phyloP scores from a whole-genome alignment of 345 rosid genomes.

The Gossypium rotundifolium region DNA sequence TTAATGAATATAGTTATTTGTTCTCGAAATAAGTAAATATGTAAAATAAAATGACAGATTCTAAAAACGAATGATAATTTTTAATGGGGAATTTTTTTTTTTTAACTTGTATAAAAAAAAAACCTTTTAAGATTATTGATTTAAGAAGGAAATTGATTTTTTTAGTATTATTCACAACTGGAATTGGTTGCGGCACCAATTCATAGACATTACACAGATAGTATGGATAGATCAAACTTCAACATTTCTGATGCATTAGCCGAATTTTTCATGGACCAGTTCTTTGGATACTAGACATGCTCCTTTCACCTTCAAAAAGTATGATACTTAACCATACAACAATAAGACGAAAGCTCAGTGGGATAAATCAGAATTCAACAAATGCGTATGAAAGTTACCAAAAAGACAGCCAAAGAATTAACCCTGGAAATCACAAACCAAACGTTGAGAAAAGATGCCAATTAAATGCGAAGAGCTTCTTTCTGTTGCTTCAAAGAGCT shows the following conservation, averaged over 20 bases:
- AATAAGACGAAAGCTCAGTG: not conserved
- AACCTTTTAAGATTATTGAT: too few relatives aligned
- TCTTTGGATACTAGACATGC: not conserved
- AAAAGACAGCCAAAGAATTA: not conserved
- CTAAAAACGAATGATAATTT: too few relatives aligned
- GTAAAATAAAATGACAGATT: too few relatives aligned
- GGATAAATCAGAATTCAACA: not conserved
- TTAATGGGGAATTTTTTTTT: too few relatives aligned
- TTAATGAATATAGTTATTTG: too few relatives aligned
- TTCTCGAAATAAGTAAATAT: too few relatives aligned
- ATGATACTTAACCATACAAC: not conserved
- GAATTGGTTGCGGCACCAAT: too few relatives aligned
- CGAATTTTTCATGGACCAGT: not conserved
- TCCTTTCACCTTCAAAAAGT: not conserved
- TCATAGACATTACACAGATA: too few relatives aligned
- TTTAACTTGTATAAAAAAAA: too few relatives aligned
- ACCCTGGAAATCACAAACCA: not conserved
- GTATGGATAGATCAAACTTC: not conserved
- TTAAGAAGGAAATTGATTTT: too few relatives aligned
- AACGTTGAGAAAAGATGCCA: not conserved
- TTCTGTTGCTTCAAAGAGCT: not conserved
- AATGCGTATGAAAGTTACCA: not conserved
- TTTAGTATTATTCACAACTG: too few relatives aligned
- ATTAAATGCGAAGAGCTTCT: not conserved
- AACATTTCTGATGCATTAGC: not conserved